A percentile compares a stretch with the other conserved stretches of the same genome.
phyloP scores from a whole-genome alignment of 228 moss, liverwort and hornwort species.

The Sphagnum magellanicum region DNA sequence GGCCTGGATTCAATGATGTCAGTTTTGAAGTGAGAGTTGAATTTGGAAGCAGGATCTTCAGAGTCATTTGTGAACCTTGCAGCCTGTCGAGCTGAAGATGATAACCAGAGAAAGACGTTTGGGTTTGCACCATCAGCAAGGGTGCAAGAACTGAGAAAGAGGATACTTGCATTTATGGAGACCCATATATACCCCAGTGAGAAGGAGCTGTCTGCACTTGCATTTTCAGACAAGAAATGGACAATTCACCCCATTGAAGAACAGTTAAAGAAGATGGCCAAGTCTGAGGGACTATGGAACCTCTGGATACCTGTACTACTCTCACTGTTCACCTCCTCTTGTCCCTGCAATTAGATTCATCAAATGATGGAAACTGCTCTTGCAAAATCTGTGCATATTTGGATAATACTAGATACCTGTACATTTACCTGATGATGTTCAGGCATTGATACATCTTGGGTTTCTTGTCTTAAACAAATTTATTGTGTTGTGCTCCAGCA shows the following conservation, averaged over 20 bases:
- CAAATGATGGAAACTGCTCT: neutral
- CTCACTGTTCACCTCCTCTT: neutral
- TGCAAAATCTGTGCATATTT: too few relatives aligned
- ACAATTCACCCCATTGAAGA: constrained; percentile 88
- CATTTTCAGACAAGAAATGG: constrained; percentile 69
- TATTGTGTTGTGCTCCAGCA: too few relatives aligned
- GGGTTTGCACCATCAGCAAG: constrained; percentile 76
- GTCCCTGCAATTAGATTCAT: neutral
- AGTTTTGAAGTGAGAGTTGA: neutral
- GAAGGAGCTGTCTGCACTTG: constrained; percentile 62
- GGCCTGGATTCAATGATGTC: neutral
- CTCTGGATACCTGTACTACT: constrained; percentile 91
- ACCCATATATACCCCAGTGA: constrained; percentile 74
- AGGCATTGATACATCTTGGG: too few relatives aligned
- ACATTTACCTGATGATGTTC: too few relatives aligned
- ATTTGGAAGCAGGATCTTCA: constrained; percentile 12
- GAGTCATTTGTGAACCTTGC: constrained; percentile 11
- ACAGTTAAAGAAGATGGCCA: constrained; percentile 80
- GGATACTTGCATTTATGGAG: constrained; percentile 75
- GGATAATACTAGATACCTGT: too few relatives aligned
- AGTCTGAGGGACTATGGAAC: constrained; percentile 91
- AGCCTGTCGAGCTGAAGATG: neutral
- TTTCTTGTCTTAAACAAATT: too few relatives aligned
- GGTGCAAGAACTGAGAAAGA: constrained; percentile 59
- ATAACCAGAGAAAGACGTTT: constrained; percentile 9